These are phyloP conservation scores for Dryas drummondii DNA, from an alignment of 306 rosid species.

Conservation along the genomic window DNA sequence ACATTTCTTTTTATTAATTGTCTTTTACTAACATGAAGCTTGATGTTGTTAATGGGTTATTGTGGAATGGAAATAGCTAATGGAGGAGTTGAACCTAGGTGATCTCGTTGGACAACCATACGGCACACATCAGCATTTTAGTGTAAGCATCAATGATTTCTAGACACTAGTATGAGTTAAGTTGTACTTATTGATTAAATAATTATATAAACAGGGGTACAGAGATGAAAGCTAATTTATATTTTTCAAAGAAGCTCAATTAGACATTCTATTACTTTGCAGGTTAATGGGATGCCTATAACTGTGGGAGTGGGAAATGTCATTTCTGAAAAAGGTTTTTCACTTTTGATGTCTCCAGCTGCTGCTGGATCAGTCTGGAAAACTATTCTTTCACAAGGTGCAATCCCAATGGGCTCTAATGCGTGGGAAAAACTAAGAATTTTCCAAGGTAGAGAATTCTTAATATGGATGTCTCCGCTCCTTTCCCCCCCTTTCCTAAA, in stretches of 20 bases:
- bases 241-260: slow-evolving; percentile 6
- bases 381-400: slow-evolving; percentile 72
- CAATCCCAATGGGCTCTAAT: slow-evolving; percentile 76
- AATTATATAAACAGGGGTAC: not conserved
- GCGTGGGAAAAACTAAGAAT: slow-evolving; percentile 87
- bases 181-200: not conserved
- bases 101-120: slow-evolving; percentile 75
- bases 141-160: slow-evolving; percentile 44
- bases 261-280: slow-evolving; percentile 28
- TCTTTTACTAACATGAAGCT: slow-evolving; percentile 2
- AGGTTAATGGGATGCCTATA: slow-evolving; percentile 80
- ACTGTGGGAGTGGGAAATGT: slow-evolving; percentile 87
- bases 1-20: not conserved
- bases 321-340: slow-evolving; percentile 79
- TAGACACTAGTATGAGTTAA: not conserved
- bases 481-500: not conserved
- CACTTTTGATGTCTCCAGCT: slow-evolving; percentile 78
- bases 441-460: slow-evolving; percentile 50
- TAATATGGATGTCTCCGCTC: not conserved
- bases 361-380: slow-evolving; percentile 85
- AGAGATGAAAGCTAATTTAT: not conserved
- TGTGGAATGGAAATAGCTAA: slow-evolving; percentile 45
- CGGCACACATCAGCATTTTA: slow-evolving; percentile 82
- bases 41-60: slow-evolving; percentile 27
- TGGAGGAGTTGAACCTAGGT: slow-evolving; percentile 74